A percentile compares a stretch with the other conserved stretches of the same genome.
Conservation (phyloP, 257 asterid genomes). For the Nicotiana tabacum region DNA sequence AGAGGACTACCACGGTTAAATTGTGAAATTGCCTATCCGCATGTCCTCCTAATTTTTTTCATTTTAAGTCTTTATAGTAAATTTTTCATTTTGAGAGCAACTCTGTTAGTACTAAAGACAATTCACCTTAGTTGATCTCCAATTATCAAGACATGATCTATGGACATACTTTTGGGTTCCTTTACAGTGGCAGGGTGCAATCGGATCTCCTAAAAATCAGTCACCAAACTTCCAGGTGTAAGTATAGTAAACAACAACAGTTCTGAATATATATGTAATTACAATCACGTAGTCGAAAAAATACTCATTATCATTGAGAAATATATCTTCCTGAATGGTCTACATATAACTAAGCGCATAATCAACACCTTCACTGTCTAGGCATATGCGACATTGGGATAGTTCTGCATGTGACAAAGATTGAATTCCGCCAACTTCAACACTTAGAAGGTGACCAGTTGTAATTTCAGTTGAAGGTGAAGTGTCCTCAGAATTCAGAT, state of each 20-base stretch:
- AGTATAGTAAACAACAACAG: constrained; percentile 1
- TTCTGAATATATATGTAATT: neutral
- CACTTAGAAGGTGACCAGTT: constrained; percentile 34
- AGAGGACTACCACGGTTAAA: too few relatives aligned
- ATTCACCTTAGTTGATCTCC: constrained; percentile 97
- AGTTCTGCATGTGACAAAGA: constrained; percentile 62
- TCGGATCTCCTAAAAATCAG: constrained; percentile 67
- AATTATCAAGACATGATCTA: constrained; percentile 94
- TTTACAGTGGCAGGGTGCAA: constrained; percentile 98
- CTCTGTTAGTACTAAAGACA: neutral
- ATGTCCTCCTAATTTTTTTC: too few relatives aligned
- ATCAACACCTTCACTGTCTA: constrained; percentile 74
- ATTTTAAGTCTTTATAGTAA: too few relatives aligned
- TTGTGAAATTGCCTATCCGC: too few relatives aligned
- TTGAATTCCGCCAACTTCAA: constrained; percentile 43
- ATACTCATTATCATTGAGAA: neutral
- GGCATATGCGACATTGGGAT: constrained; percentile 95
- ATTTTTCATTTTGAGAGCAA: too few relatives aligned
- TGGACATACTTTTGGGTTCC: constrained; percentile 99
- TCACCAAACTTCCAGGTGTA: constrained; percentile 8
- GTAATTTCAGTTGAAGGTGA: constrained; percentile 73
- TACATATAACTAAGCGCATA: neutral
- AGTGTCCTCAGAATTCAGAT: constrained; percentile 38
- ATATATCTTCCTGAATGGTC: neutral
- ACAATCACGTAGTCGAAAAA: neutral